phyloP scores from a whole-genome alignment of 768 basidiomycete genomes.

The Lyophyllum atratum region DNA sequence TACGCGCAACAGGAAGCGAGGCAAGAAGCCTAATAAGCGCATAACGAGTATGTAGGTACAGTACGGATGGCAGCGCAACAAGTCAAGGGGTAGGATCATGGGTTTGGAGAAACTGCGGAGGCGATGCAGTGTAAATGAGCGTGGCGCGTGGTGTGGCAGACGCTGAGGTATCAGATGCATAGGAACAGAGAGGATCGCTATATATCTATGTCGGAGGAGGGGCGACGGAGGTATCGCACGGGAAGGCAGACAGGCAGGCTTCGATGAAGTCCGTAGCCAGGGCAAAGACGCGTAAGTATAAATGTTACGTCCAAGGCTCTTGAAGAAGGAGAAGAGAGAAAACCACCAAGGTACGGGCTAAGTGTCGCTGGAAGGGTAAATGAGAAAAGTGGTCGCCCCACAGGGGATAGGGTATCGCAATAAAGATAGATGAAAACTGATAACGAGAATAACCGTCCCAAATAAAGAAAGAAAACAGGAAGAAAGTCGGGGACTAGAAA shows the following conservation, averaged over 20 bases:
- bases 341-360: background rate
- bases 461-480: slow-evolving; percentile 5
- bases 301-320: background rate
- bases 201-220: background rate
- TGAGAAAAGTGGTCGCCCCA: slow-evolving; percentile 1
- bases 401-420: slow-evolving; percentile 23
- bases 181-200: background rate
- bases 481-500: slow-evolving; percentile 5
- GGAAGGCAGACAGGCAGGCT: slow-evolving; percentile 23
- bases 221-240: background rate
- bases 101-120: too few species aligned
- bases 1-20: background rate
- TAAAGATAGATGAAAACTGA: slow-evolving; percentile 22
- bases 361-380: background rate
- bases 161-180: background rate
- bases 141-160: background rate
- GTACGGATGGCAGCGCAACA: background rate
- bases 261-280: slow-evolving; percentile 43
- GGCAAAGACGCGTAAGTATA: slow-evolving; percentile 1
- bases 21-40: background rate
- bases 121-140: background rate
- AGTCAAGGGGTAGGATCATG: too few species aligned
- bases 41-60: background rate
- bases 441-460: background rate
- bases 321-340: too few species aligned